Conservation (phyloP, 352 stramenopile genomes). For the Globisporangium alternatum region DNA sequence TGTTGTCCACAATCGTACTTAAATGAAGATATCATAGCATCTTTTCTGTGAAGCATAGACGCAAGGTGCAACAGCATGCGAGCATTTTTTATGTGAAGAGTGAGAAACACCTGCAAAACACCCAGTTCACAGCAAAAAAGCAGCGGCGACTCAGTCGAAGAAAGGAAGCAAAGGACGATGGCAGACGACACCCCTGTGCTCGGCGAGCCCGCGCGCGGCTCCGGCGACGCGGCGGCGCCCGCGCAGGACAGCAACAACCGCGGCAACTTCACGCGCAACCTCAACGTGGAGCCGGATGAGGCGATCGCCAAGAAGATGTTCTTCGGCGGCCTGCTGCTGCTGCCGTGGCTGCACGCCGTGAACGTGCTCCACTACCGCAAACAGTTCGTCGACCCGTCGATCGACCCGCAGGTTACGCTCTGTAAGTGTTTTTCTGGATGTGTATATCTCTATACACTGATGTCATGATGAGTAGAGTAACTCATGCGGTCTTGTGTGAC, state of each 20-base stretch:
- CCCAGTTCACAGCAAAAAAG: not conserved
- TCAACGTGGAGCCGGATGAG: constrained; percentile 75
- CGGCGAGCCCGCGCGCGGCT: constrained; percentile 32
- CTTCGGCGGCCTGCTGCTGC: constrained; percentile 59
- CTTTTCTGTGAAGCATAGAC: too few relatives aligned
- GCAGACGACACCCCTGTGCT: constrained; percentile 55
- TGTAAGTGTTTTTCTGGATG: constrained; percentile 41
- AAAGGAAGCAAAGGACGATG: constrained; percentile 20
- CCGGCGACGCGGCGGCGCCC: constrained; percentile 7
- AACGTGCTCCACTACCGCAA: constrained; percentile 84
- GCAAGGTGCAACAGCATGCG: not conserved
- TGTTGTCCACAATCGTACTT: too few relatives aligned
- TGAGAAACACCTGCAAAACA: not conserved
- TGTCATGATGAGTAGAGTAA: not conserved
- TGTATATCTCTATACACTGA: not conserved
- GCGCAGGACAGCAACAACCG: constrained; percentile 58
- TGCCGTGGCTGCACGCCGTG: constrained; percentile 83
- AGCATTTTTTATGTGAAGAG: not conserved
- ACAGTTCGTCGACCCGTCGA: constrained; percentile 65
- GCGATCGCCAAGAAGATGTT: constrained; percentile 83
- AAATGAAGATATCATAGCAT: too few relatives aligned
- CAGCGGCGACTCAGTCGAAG: constrained; percentile 8
- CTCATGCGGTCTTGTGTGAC: not conserved
- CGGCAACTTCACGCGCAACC: constrained; percentile 86
- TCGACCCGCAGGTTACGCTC: constrained; percentile 67